Base-by-base conservation (phyloP, 2,329 filamentous ascomycete species). In the Dactylella cylindrospora region DNA sequence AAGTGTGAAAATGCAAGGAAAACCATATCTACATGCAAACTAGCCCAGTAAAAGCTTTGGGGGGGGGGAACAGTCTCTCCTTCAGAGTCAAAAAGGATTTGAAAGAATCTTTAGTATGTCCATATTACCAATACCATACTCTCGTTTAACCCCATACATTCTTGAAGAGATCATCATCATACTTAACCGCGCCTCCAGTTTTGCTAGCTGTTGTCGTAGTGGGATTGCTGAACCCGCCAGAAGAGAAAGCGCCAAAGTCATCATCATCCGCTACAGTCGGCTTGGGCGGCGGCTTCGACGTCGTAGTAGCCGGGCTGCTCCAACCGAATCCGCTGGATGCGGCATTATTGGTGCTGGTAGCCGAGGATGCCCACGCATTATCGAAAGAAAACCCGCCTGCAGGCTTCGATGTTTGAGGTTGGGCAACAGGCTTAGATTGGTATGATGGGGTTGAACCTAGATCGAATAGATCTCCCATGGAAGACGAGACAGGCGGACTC, bases 111-210 rank as follows among this genome's bases (percentile, higher is more conserved):
- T n/a, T n/a, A n/a, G n/a, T n/a, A n/a, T n/a, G n/a, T n/a, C 15
- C 65, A 46, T 61, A 65, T 51, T 60, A 57, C 36, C 51, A 35
- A 54, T 70, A 74, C 43, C 20, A 46, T 32, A n/a, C n/a, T 5
- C 33, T 28, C 46, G 40, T 46, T 68, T 76, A 96, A 75, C 90
- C 81, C 91, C 91, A 97, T 43, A 97, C 91, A 73, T 97, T 97
- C 25, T 86, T 90, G 74, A 97, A 97, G 69, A 97, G 73, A 75
- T 97, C 91, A 67, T 96, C 91, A 50, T 82, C 84, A 47, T 79
- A 82, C 15, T 80, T 83, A 67, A 84, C 29, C n/a, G 38, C 33
- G 33, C 46, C 29, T 12, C 38, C 20, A 15, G 44, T 40, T 10
- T 45, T 81, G 10, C 80, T 80, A 17, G 78, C 75, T 20, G 79